Conservation (phyloP, 2,329 filamentous ascomycete species). For the Stagonosporopsis vannaccii region DNA sequence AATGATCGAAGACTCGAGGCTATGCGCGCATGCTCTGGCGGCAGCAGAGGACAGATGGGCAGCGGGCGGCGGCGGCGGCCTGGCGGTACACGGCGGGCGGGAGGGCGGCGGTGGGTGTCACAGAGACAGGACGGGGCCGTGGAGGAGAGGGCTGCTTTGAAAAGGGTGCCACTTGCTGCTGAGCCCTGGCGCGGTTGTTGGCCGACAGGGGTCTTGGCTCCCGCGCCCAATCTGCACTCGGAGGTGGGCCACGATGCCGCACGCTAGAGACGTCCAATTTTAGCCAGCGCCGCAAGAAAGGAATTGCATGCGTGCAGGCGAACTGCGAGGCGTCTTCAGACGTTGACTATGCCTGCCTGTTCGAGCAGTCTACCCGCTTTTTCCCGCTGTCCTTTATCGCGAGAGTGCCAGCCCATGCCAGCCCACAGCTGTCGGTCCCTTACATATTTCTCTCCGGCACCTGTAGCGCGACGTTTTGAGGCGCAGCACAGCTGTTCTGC, state of each 20-base stretch:
- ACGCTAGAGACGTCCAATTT: conserved; percentile 14
- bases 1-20: conserved; percentile 14
- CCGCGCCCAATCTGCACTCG: conserved; percentile 9
- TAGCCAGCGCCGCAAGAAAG: conserved; percentile 10
- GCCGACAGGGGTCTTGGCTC: conserved; percentile 6
- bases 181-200: conserved; percentile 8
- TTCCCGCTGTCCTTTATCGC: conserved; percentile 2
- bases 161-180: conserved; percentile 16
- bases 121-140: not conserved
- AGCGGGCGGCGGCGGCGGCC: conserved; percentile 25
- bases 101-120: conserved; percentile 15
- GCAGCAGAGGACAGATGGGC: conserved; percentile 21
- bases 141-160: conserved; percentile 10
- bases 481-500: conserved; percentile 1
- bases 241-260: conserved; percentile 10
- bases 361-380: conserved; percentile 13
- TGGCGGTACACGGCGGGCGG: conserved; percentile 21
- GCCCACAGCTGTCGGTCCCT: no score
- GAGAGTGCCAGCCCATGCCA: not conserved
- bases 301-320: conserved; percentile 7
- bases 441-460: no score
- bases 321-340: not conserved
- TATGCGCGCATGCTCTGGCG: conserved; percentile 38
- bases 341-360: conserved; percentile 1
- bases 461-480: not conserved